Conservation (phyloP, 2,329 filamentous ascomycete species). For the Rosellinia necatrix region DNA sequence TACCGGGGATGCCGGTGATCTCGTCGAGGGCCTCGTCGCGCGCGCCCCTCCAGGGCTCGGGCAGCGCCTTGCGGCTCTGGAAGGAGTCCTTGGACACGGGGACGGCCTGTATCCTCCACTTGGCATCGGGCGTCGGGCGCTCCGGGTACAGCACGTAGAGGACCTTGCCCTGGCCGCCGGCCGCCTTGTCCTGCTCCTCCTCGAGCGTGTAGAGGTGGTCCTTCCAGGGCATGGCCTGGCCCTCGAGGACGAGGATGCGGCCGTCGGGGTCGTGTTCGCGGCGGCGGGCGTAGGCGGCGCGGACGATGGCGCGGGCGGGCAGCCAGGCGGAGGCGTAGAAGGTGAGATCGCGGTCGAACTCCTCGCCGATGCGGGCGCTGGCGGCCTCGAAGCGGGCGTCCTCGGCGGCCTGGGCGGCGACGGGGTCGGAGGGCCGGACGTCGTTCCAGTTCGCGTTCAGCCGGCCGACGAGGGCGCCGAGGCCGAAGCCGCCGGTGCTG, state of each 20-base stretch:
- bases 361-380: slow-evolving; percentile 82
- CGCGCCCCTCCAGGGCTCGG: slow-evolving; percentile 89
- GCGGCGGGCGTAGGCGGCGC: slow-evolving; percentile 73
- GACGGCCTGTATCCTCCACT: slow-evolving; percentile 96
- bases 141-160: slow-evolving; percentile 93
- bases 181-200: slow-evolving; percentile 55
- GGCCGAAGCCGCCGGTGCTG: slow-evolving; percentile 78
- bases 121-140: slow-evolving; percentile 71
- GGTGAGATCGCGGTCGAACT: slow-evolving; percentile 81
- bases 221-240: slow-evolving; percentile 87
- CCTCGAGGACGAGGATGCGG: slow-evolving; percentile 78
- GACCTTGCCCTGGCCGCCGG: slow-evolving; percentile 58
- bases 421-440: slow-evolving; percentile 54
- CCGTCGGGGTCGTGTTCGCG: slow-evolving; percentile 71
- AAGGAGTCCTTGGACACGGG: slow-evolving; percentile 84
- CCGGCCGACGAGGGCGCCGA: slow-evolving; percentile 81
- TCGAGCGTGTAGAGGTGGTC: slow-evolving; percentile 94
- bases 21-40: slow-evolving; percentile 83
- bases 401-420: slow-evolving; percentile 71
- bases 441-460: slow-evolving; percentile 85
- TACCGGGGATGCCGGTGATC: slow-evolving; percentile 68
- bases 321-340: slow-evolving; percentile 81
- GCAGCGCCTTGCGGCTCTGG: slow-evolving; percentile 86
- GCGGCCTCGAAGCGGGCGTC: slow-evolving; percentile 80
- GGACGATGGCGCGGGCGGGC: slow-evolving; percentile 80